Base-by-base conservation (phyloP, 1,284 basidiomycete genomes). In the Sphagnurus paluster region DNA sequence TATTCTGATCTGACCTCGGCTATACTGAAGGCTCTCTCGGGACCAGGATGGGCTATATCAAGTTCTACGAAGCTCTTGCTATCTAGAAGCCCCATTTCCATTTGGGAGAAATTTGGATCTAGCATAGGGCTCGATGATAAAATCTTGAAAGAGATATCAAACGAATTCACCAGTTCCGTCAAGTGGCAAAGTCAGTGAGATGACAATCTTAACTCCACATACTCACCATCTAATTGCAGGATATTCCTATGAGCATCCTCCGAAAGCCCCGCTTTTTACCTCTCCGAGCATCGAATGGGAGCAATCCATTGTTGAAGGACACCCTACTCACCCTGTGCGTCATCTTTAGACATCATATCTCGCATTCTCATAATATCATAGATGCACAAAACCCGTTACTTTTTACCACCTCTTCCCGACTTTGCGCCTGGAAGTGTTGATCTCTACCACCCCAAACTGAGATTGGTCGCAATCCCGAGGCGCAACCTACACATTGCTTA, bases 361-460 rank as follows among this genome's bases (percentile, higher is more conserved):
- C 29, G 39, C 25, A 17, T 8, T 14, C 26, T 35, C 5, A 23
- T 36, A 24, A 36, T 33, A 46, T 7, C 28, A 16, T 44, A 79
- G 75, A 76, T 79, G 76, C 75, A 79, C 60, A 78, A 78, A 56
- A 73, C 71, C 4, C 70, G 77, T 14, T 59, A 63, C 33, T 75
- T 77, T 52, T 55, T 79, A 16, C 66, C 74, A 11, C 77, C 77
- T 2, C 66, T 76, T 23, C 65, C 65, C 4, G 59, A 73, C 42
- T 64, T 72, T 38, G 42, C 54, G 2, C 75, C 77, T 9, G 74
- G 72, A 14, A 54, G 52, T 14, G 74, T 71, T 51, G 74, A 79
- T 48, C 62, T 79, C 10, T 67, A 74, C 44, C 64, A 71, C 46
- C 71, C 76, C 10, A 67, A 57, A 17, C 57, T 80, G 36, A 68